Evolutionary conservation across 164 flowering plant species (phyloP).

Genomic region (Vitis amurensis): DNA sequence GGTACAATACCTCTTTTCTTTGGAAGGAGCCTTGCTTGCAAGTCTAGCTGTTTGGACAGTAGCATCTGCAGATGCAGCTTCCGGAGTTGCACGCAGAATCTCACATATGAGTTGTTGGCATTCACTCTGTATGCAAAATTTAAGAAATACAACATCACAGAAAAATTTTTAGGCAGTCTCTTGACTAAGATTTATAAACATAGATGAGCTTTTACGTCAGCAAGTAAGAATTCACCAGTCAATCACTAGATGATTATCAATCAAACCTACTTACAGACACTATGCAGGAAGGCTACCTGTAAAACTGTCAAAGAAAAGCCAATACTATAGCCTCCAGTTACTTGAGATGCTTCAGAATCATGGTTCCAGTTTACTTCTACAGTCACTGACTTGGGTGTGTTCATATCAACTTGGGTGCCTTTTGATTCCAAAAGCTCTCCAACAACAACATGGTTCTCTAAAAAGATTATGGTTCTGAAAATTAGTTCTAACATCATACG

Average conservation of each 20-base stretch:
- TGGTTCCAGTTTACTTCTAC: conserved; percentile 68
- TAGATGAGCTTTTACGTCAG: no score
- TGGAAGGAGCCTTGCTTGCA: conserved; percentile 78
- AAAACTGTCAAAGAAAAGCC: conserved; percentile 89
- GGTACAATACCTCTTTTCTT: conserved; percentile 73
- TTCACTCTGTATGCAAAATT: conserved; percentile 62
- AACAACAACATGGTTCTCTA: conserved; percentile 96
- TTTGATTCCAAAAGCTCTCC: conserved; percentile 92
- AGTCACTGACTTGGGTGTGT: conserved; percentile 63
- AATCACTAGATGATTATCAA: background rate
- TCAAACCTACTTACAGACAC: background rate
- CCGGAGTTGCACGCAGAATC: conserved; percentile 98
- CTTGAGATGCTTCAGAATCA: conserved; percentile 84
- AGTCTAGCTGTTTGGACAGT: conserved; percentile 95
- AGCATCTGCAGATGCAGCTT: conserved; percentile 98
- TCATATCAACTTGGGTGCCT: conserved; percentile 53
- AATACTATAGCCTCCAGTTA: conserved; percentile 90
- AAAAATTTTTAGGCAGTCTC: background rate
- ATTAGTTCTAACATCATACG: background rate
- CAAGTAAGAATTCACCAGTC: background rate
- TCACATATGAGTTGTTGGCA: conserved; percentile 99
- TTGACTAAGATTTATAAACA: no score
- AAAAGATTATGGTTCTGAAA: conserved; percentile 8
- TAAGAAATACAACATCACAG: background rate
- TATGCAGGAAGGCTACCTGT: conserved; percentile 55